Base-by-base conservation (phyloP, 169 alveolate species). In the Plasmodium vivax region DNA sequence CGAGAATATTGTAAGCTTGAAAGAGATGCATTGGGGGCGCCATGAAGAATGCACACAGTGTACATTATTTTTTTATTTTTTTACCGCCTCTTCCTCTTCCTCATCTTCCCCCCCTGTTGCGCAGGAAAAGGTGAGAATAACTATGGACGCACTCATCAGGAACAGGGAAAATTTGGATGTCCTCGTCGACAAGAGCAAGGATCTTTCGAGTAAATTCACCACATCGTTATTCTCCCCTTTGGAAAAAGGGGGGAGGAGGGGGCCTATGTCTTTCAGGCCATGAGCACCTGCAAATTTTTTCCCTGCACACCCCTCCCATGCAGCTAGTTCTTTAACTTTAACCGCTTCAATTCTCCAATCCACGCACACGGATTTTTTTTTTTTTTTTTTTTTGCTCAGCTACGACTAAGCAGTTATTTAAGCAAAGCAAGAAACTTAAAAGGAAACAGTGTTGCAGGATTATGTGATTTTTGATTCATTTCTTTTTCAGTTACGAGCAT, bases 161-260 rank as follows among this genome's bases (percentile, higher is more conserved):
- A 91, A 91, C 77, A 81, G 92, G 38, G 95, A 91, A n/a, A 91
- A 91, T 72, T 82, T 91, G 73, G 95, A 91, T 79, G 95, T 91
- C 38, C 92, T 91, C 30, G 95, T 91, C 54, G 95, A 91, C 72
- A 91, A 91, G 81, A 91, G 95, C 92, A 91, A 91, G 51, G 95
- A 91, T 72, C 92, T 91, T 47, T 91, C 95, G 80, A 72, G 95
- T 91, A 91, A 79, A 58, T 58, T 47, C 56, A 27, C 75, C 34
- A n/a, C 36, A 62, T 62, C 80, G 41, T 34, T 10, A 83, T 56
- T 56, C 71, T 14, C 58, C 10, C 58, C 58, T 12, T 47, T 47
- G n/a, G 58, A 47, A 47, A 47, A 47, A 4, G 58, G 45, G 45
- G 45, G 45, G 45, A 38, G 9, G 9, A 38, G 6, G 45, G 10